Conservation (phyloP, 768 basidiomycete species). For the Mrakia gelida region DNA sequence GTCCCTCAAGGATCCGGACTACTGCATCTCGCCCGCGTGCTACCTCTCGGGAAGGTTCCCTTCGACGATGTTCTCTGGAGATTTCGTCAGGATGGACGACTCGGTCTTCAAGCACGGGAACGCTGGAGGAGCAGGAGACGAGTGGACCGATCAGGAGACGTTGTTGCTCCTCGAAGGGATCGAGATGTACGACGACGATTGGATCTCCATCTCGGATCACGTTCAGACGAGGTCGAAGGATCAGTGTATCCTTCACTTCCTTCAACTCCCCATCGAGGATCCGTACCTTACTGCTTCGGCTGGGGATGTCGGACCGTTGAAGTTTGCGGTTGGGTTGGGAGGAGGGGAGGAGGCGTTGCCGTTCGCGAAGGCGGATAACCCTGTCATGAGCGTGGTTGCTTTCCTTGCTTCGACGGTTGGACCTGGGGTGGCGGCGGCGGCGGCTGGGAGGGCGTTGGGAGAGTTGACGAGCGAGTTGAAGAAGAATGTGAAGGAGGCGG, state of each 20-base stretch:
- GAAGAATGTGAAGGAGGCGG: constrained; percentile 37
- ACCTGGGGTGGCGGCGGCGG: constrained; percentile 85
- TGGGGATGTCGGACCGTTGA: constrained; percentile 66
- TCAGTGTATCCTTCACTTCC: constrained; percentile 91
- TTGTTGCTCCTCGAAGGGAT: constrained; percentile 87
- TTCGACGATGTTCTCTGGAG: constrained; percentile 89
- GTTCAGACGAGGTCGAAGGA: constrained; percentile 80
- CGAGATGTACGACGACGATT: constrained; percentile 98
- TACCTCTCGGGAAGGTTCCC: constrained; percentile 97
- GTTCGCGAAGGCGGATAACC: constrained; percentile 92
- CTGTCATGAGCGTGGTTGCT: constrained; percentile 97
- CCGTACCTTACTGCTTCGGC: constrained; percentile 57
- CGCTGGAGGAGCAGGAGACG: constrained; percentile 50
- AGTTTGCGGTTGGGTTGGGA: constrained; percentile 53
- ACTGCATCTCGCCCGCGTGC: constrained; percentile 84
- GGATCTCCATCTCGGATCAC: constrained; percentile 86
- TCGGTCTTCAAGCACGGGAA: constrained; percentile 47
- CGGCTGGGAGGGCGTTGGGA: constrained; percentile 82
- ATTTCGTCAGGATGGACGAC: constrained; percentile 74
- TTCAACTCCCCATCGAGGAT: constrained; percentile 94
- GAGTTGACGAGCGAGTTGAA: constrained; percentile 64
- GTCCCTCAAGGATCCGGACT: constrained; percentile 77
- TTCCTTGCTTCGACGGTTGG: constrained; percentile 83
- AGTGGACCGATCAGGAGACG: constrained; percentile 88
- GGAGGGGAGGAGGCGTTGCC: constrained; percentile 54